Evolutionary conservation across 192 early-diverging fungal species (phyloP).

Genomic region (Coemansia biformis): DNA sequence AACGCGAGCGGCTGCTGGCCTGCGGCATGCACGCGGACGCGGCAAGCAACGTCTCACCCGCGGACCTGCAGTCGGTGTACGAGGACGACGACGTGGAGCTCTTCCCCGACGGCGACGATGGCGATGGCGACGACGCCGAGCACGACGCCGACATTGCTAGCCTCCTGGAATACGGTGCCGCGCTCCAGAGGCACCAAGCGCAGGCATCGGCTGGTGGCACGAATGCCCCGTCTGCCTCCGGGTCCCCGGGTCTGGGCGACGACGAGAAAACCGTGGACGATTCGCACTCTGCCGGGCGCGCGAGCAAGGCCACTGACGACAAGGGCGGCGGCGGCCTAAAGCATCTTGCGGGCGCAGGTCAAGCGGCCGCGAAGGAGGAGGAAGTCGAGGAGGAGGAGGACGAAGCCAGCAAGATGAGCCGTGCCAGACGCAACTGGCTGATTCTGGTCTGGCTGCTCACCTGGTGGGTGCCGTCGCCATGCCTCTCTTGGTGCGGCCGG

Average conservation of each 20-base stretch:
- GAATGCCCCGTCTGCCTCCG: conserved; percentile 9
- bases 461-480: conserved; percentile 73
- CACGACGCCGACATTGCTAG: conserved; percentile 42
- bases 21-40: conserved; percentile 39
- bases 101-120: conserved; percentile 19
- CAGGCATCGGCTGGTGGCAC: conserved; percentile 10
- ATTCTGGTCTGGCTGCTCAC: conserved; percentile 67
- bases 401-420: conserved; percentile 44
- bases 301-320: conserved; percentile 7
- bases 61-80: conserved; percentile 49
- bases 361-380: conserved; percentile 39
- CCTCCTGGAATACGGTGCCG: conserved; percentile 40
- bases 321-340: conserved; percentile 44
- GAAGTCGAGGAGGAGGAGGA: conserved; percentile 50
- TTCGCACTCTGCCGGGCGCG: conserved; percentile 12
- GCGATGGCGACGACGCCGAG: conserved; percentile 8
- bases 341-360: conserved; percentile 19
- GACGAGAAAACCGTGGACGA: conserved; percentile 47
- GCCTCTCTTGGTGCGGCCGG: conserved; percentile 64
- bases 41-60: conserved; percentile 14
- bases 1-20: conserved; percentile 55
- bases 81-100: conserved; percentile 41
- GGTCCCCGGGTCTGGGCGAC: conserved; percentile 19
- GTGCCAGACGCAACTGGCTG: conserved; percentile 67
- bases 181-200: conserved; percentile 39